These are phyloP conservation scores for Zymoseptoria crescenta DNA, from an alignment of 2,329 filamentous ascomycete genomes.

Conservation along the genomic window DNA sequence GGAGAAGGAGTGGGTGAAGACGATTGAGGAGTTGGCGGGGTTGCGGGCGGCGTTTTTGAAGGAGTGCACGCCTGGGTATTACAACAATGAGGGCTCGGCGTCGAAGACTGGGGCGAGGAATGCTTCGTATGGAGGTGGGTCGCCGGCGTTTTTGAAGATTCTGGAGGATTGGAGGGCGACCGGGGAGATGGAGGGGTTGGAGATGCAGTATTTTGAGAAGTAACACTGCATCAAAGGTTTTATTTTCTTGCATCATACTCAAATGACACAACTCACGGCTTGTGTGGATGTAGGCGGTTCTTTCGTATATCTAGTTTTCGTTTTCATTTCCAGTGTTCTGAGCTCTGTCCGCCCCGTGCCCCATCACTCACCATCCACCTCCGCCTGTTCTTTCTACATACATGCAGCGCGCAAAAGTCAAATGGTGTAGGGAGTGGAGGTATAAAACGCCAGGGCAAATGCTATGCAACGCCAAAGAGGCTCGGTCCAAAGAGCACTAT, in stretches of 20 bases:
- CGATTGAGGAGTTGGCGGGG: conserved; percentile 35
- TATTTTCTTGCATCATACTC: too few relatives aligned
- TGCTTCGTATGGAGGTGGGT: conserved; percentile 15
- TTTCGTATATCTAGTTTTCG: background rate
- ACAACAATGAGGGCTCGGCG: conserved; percentile 39
- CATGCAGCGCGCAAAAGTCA: background rate
- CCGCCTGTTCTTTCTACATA: background rate
- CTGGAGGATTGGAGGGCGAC: conserved; percentile 14
- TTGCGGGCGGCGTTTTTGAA: conserved; percentile 33
- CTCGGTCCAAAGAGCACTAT: background rate
- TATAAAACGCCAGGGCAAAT: conserved; percentile 19
- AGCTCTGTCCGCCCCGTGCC: background rate
- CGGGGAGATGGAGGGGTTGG: conserved; percentile 14
- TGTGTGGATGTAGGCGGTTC: background rate
- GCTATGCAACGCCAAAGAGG: background rate
- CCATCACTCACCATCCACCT: background rate
- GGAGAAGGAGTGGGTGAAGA: conserved; percentile 41
- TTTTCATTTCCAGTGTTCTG: background rate
- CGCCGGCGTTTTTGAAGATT: conserved; percentile 16
- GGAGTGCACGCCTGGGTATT: conserved; percentile 49
- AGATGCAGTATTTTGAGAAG: conserved; percentile 8
- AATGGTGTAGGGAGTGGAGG: conserved; percentile 13
- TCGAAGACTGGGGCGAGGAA: conserved; percentile 7
- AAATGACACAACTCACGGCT: too few relatives aligned
- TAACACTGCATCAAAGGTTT: background rate